phyloP scores from a whole-genome alignment of 1,284 basidiomycete genomes.

The Puccinia polysora region DNA sequence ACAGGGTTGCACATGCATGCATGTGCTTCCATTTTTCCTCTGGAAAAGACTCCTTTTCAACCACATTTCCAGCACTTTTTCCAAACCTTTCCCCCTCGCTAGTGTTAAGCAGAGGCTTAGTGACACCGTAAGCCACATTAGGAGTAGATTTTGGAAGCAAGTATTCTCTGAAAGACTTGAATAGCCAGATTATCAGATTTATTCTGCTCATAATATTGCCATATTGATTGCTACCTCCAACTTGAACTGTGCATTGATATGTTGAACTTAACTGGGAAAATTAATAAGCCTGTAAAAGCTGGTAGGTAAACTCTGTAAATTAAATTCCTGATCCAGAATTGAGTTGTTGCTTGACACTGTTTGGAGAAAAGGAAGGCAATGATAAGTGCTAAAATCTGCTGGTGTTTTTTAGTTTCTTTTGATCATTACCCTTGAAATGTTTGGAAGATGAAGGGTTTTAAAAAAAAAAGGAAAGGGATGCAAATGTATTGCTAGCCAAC shows the following conservation, averaged over 20 bases:
- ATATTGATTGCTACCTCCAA: constrained; percentile 97
- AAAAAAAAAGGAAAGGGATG: constrained; percentile 15
- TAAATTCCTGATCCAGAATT: constrained; percentile 68
- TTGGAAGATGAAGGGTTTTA: not conserved
- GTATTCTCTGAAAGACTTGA: constrained; percentile 30
- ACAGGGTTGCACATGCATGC: too few species aligned
- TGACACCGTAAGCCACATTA: constrained; percentile 70
- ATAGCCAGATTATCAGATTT: constrained; percentile 63
- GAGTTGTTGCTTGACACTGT: constrained; percentile 77
- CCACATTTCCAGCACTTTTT: constrained; percentile 90
- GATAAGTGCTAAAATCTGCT: constrained; percentile 16
- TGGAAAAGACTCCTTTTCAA: too few species aligned
- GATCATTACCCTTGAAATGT: not conserved
- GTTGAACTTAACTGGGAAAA: constrained; percentile 72
- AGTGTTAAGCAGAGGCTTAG: constrained; percentile 88
- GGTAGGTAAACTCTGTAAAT: constrained; percentile 96
- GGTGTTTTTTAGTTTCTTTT: not conserved
- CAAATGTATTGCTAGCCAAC: constrained; percentile 81
- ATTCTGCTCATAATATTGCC: constrained; percentile 94
- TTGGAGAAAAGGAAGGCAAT: constrained; percentile 4
- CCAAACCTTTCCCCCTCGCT: constrained; percentile 90
- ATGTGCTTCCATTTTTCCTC: too few species aligned
- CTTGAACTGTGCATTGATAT: constrained; percentile 73
- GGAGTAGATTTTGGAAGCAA: constrained; percentile 47
- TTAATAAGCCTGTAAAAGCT: constrained; percentile 94